Evolutionary conservation across 2,329 filamentous ascomycete species (phyloP).

Genomic region (Pseudocercospora pini-densiflorae): DNA sequence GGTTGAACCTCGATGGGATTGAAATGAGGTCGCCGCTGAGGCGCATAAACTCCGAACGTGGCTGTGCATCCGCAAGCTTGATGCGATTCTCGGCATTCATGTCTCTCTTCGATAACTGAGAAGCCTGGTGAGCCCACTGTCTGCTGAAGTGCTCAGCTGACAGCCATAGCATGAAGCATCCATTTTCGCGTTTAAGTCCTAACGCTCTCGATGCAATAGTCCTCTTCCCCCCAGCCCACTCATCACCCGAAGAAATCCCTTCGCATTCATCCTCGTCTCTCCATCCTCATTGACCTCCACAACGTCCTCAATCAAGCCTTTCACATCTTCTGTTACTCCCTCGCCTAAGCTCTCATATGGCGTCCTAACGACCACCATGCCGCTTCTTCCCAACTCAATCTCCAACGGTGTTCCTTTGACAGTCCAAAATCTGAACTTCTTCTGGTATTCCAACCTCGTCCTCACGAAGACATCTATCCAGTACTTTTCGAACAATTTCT

Average conservation of each 20-base stretch:
- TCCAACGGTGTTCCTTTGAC: neutral
- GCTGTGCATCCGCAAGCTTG: no score
- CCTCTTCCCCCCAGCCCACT: neutral
- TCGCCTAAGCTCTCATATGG: neutral
- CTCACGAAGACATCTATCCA: neutral
- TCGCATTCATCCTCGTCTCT: neutral
- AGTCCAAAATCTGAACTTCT: slow-evolving; percentile 1
- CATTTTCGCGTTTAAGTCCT: neutral
- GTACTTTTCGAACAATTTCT: neutral
- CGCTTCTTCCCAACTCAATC: neutral
- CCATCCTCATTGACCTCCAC: neutral
- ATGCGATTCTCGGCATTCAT: no score
- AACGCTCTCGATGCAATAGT: neutral
- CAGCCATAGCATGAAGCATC: neutral
- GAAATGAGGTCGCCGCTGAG: neutral
- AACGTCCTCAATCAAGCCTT: neutral
- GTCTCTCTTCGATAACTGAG: no score
- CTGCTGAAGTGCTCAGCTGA: no score
- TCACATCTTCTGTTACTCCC: neutral
- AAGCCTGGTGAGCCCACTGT: no score
- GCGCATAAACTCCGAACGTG: no score
- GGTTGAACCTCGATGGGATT: neutral
- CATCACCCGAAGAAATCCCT: neutral
- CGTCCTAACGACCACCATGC: neutral
- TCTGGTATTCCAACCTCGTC: neutral